phyloP scores from a whole-genome alignment of 1,284 basidiomycete species.

The Microbotryum intermedium region DNA sequence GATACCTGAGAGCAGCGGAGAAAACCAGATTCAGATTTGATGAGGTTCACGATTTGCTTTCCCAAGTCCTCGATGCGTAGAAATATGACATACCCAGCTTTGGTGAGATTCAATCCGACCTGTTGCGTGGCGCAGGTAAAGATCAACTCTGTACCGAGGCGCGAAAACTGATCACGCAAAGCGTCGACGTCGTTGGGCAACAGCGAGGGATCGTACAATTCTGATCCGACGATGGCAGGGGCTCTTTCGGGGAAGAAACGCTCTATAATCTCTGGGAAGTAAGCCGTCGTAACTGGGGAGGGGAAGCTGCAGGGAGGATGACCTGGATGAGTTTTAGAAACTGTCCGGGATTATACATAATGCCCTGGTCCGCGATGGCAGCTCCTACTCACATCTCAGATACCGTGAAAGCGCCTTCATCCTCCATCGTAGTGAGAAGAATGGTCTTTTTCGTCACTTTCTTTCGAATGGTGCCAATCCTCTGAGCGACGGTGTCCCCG shows the following conservation, averaged over 20 bases:
- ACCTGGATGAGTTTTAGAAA: too few relatives aligned
- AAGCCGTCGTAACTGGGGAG: not conserved
- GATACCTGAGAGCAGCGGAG: too few relatives aligned
- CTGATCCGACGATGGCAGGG: slow-evolving; percentile 6
- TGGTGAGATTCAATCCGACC: slow-evolving; percentile 12
- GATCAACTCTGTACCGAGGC: slow-evolving; percentile 26
- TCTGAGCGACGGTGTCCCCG: not conserved
- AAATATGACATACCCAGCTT: not conserved
- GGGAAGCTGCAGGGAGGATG: not conserved
- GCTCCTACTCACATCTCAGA: not conserved
- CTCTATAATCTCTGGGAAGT: not conserved
- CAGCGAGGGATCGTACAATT: slow-evolving; percentile 11
- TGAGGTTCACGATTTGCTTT: too few relatives aligned
- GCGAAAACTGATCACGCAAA: not conserved
- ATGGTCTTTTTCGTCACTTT: slow-evolving; percentile 8
- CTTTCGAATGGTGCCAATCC: not conserved
- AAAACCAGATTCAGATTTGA: too few relatives aligned
- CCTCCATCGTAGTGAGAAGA: slow-evolving; percentile 25
- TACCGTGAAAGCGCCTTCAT: slow-evolving; percentile 24
- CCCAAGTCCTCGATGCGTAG: too few relatives aligned
- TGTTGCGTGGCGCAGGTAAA: slow-evolving; percentile 25
- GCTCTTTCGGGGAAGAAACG: slow-evolving; percentile 2
- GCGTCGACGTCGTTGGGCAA: not conserved
- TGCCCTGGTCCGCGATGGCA: too few relatives aligned
- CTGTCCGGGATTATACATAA: too few relatives aligned